Base-by-base conservation (phyloP, 2,329 filamentous ascomycete genomes). In the Ascochyta pisi region DNA sequence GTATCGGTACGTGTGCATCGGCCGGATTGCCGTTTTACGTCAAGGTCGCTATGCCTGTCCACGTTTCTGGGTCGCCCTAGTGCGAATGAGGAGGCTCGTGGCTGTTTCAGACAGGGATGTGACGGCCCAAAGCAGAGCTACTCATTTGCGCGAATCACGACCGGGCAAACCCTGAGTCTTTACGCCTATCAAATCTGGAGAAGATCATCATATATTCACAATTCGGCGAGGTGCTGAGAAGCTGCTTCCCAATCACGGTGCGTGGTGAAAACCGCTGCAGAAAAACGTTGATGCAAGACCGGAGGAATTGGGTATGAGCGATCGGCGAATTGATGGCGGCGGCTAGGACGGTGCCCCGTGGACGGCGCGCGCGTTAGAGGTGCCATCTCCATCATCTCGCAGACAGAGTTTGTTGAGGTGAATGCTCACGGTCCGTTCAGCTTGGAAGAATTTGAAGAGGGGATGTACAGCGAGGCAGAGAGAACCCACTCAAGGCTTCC, bases 1-100 rank as follows among this genome's bases (percentile, higher is more conserved):
- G 51, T 51, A 60, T 63, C 65, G 63, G 60, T 53, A 60, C 42
- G 47, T 34, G 22, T 61, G 50, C 58, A 54, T 61, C 58, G 55
- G 60, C 42, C 57, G 34, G 23, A 48, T 40, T 50, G 43, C 62
- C 60, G 45, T 38, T 51, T 58, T 63, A 38, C 34, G 39, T 40
- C 42, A 54, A 58, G 51, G 29, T 40, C 45, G 54, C 38, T 37
- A 31, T 56, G 50, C 43, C 22, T 53, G 47, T 45, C 62, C 65
- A 61, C 40, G 42, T 43, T 40, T 34, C 46, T 54, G 63, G 60
- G 54, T 61, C 53, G 27, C 37, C 27, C 10, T 16, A 26, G 31
- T 41, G 29, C 46, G 46, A 42, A 29, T 34, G 37, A 50, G 40
- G 35, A 45, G 40, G 35, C 22, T 31, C 31, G 37, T 56, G 42